Evolutionary conservation across 2,329 filamentous ascomycete species (phyloP).

Genomic region (Cadophora gregata): DNA sequence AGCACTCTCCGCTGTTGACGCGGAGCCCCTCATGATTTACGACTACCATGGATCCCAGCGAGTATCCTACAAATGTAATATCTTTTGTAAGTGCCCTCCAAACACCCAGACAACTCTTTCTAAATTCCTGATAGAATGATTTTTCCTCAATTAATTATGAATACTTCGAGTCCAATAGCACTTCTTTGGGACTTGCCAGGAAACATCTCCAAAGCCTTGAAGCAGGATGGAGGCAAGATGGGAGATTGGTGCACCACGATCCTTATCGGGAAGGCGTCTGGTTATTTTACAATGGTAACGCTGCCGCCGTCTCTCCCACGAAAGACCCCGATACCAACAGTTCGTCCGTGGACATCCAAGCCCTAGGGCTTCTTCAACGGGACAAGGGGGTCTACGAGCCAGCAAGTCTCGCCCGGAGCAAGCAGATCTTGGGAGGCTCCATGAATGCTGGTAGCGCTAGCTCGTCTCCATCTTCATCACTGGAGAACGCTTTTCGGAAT

Average conservation of each 20-base stretch:
- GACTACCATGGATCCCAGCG: conserved; percentile 45
- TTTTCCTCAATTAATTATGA: conserved; percentile 44
- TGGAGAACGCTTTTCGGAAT: conserved; percentile 38
- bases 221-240: conserved; percentile 39
- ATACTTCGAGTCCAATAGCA: conserved; percentile 39
- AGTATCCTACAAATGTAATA: conserved; percentile 45
- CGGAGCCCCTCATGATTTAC: conserved; percentile 26
- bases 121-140: conserved; percentile 37
- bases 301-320: conserved; percentile 22
- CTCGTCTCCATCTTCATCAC: conserved; percentile 41
- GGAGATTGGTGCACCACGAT: conserved; percentile 41
- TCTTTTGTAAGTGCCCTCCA: conserved; percentile 39
- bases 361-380: conserved; percentile 33
- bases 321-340: conserved; percentile 17
- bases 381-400: conserved; percentile 42
- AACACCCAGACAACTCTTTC: not conserved
- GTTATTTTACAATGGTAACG: conserved; percentile 36
- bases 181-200: conserved; percentile 30
- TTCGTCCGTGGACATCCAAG: conserved; percentile 32
- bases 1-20: not conserved
- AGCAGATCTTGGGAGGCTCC: conserved; percentile 29
- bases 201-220: conserved; percentile 41
- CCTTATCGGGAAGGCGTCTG: conserved; percentile 41
- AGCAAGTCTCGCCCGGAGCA: conserved; percentile 38
- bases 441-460: conserved; percentile 37